These are phyloP conservation scores for Epichloe scottii DNA, from an alignment of 2,329 filamentous ascomycete genomes.

Conservation along the genomic window DNA sequence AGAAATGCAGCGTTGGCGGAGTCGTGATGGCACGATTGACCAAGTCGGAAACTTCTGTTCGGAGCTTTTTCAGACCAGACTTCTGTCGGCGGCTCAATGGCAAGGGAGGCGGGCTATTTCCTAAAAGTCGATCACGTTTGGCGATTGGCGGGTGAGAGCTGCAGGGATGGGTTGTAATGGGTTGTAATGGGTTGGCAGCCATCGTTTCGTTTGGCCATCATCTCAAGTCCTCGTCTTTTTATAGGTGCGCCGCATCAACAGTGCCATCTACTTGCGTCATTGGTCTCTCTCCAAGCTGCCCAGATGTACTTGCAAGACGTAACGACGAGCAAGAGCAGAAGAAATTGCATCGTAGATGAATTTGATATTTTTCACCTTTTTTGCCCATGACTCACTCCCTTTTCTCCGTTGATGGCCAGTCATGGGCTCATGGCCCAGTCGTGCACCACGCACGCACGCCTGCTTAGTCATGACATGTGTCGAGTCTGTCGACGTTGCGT, in stretches of 20 bases:
- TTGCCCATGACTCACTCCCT: not conserved
- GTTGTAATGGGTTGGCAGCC: not conserved
- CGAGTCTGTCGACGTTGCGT: not conserved
- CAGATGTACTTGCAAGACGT: not conserved
- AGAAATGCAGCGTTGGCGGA: not conserved
- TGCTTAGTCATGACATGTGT: slow-evolving; percentile 2
- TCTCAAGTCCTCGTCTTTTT: not conserved
- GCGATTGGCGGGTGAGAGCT: not conserved
- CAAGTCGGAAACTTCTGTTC: not conserved
- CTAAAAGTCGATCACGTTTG: not conserved
- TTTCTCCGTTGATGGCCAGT: not conserved
- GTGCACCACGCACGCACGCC: not conserved
- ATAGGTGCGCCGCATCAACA: not conserved
- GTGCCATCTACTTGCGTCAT: not conserved
- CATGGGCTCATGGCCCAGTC: not conserved
- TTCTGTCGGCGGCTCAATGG: no score
- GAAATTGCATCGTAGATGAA: not conserved
- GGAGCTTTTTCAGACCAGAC: not conserved
- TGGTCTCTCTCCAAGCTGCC: not conserved
- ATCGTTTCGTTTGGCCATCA: not conserved
- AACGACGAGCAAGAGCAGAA: not conserved
- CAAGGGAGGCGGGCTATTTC: no score
- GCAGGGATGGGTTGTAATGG: not conserved
- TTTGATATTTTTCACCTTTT: not conserved
- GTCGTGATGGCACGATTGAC: not conserved